Percentiles rank a stretch among this genome's conserved stretches.
These are phyloP conservation scores for Gossypium rotundifolium DNA, from an alignment of 345 rosid genomes.

Conservation along the genomic window DNA sequence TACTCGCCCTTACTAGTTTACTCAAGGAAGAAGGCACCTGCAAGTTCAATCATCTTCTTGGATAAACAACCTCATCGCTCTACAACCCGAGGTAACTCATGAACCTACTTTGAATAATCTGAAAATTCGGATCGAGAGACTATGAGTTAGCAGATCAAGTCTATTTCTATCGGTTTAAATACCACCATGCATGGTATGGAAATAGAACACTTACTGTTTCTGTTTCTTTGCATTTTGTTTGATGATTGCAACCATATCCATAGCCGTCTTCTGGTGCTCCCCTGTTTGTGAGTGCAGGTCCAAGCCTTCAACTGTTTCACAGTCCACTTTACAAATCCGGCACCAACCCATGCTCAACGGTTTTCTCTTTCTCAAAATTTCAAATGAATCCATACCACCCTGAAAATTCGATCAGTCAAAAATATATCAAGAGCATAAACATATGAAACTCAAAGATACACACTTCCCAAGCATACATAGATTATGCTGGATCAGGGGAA, in stretches of 20 bases:
- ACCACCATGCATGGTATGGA: background rate
- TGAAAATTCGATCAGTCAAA: constrained; percentile 16
- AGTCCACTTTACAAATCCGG: constrained; percentile 64
- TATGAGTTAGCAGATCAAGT: background rate
- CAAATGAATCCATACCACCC: constrained; percentile 44
- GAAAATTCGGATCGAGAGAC: too few species aligned
- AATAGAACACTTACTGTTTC: constrained; percentile 38
- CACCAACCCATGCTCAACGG: background rate
- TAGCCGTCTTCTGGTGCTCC: constrained; percentile 66
- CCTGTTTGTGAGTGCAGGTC: constrained; percentile 68
- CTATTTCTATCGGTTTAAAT: too few species aligned
- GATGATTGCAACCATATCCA: constrained; percentile 56
- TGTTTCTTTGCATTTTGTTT: constrained; percentile 70
- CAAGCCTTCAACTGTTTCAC: constrained; percentile 67
- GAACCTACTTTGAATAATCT: too few species aligned
- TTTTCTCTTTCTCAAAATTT: constrained; percentile 32
- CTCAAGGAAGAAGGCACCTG: too few species aligned
- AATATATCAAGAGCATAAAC: constrained; percentile 6
- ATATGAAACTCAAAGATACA: background rate
- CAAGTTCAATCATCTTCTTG: too few species aligned
- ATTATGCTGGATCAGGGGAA: background rate
- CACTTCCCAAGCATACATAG: background rate
- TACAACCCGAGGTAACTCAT: too few species aligned
- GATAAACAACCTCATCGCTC: too few species aligned
- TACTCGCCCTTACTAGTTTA: too few species aligned